A percentile compares a stretch with the other conserved stretches of the same genome.
Conservation (phyloP, 1,284 basidiomycete genomes). For the Cutaneotrichosporon sp. region DNA sequence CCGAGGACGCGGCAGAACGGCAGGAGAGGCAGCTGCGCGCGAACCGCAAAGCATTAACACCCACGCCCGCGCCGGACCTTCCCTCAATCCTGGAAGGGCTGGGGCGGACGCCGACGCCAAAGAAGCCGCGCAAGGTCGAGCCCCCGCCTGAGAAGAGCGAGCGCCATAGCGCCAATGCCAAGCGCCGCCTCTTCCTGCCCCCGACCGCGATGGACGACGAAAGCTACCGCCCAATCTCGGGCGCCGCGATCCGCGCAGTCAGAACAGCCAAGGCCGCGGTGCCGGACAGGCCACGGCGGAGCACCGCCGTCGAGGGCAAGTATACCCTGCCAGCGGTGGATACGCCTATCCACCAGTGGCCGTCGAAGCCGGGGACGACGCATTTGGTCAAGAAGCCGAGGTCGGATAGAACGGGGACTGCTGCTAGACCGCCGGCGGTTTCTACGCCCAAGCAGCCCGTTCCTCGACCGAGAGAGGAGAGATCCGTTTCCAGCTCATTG, state of each 20-base stretch:
- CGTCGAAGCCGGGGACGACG: slow-evolving; percentile 6
- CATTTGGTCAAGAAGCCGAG: background rate
- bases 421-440: background rate
- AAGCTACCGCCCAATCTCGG: slow-evolving; percentile 10
- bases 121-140: background rate
- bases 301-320: slow-evolving; percentile 7
- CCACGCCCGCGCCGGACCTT: background rate
- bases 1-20: background rate
- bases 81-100: slow-evolving; percentile 1
- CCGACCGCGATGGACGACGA: slow-evolving; percentile 6
- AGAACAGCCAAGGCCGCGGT: background rate
- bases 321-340: slow-evolving; percentile 21
- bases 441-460: no score
- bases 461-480: no score
- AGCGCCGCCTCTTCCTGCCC: background rate
- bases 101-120: slow-evolving; percentile 1
- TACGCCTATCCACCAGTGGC: slow-evolving; percentile 21
- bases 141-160: background rate
- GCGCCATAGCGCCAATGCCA: background rate
- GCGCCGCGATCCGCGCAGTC: background rate
- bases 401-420: background rate
- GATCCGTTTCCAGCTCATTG: no score
- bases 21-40: background rate
- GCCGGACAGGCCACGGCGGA: background rate
- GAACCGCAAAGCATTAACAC: background rate